A percentile compares a stretch with the other conserved stretches of the same genome.
Conservation (phyloP, 441 rosid species). For the Populus hybrid region DNA sequence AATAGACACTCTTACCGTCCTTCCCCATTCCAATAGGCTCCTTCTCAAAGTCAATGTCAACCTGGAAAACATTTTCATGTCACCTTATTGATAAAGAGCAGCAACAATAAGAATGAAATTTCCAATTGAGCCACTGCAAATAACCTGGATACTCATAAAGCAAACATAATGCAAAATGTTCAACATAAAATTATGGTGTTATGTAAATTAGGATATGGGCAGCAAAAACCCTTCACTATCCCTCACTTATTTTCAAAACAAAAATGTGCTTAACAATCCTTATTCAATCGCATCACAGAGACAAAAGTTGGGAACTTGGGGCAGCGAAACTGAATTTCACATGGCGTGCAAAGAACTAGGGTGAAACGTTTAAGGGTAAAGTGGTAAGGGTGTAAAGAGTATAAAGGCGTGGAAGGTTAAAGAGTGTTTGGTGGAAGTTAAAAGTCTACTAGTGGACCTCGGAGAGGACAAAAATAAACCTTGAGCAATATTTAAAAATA, state of each 20-base stretch:
- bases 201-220: background rate
- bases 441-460: background rate
- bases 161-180: background rate
- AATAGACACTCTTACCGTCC: conserved; percentile 74
- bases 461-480: background rate
- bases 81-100: conserved; percentile 1
- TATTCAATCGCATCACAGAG: background rate
- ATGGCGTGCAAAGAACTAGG: background rate
- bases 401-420: background rate
- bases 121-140: background rate
- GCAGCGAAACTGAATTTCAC: background rate
- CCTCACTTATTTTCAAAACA: background rate
- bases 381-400: background rate
- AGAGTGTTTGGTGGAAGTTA: background rate
- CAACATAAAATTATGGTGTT: background rate
- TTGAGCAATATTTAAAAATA: background rate
- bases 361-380: background rate
- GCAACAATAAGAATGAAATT: background rate
- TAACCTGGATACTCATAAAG: background rate
- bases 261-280: background rate
- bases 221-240: background rate
- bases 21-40: conserved; percentile 92
- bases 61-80: conserved; percentile 44
- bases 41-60: conserved; percentile 86
- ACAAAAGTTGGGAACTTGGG: background rate